These are phyloP conservation scores for Candida coquimbonensis DNA, from an alignment of 805 yeast genomes.

Conservation along the genomic window DNA sequence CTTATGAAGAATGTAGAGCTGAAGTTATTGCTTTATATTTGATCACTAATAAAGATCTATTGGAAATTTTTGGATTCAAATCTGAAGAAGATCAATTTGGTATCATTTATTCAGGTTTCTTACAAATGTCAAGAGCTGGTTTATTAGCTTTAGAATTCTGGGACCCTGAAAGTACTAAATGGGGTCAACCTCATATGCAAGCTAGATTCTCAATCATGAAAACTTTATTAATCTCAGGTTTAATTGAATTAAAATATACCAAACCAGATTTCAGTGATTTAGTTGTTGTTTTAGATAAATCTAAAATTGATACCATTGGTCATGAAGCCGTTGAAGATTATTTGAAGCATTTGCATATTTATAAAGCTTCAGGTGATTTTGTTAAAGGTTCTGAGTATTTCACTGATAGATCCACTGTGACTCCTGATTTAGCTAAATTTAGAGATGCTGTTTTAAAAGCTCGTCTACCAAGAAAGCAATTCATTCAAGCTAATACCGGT, in stretches of 20 bases:
- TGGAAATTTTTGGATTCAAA: constrained; percentile 66
- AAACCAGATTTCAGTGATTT: constrained; percentile 51
- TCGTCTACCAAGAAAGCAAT: constrained; percentile 78
- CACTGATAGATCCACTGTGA: constrained; percentile 60
- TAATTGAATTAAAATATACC: constrained; percentile 46
- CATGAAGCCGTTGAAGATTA: constrained; percentile 68
- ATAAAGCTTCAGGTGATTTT: constrained; percentile 71
- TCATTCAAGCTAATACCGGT: constrained; percentile 74
- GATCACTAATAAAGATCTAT: constrained; percentile 57
- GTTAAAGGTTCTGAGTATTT: constrained; percentile 58
- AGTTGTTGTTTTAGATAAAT: constrained; percentile 48
- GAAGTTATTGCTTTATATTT: constrained; percentile 83
- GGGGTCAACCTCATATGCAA: constrained; percentile 97
- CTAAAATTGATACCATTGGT: constrained; percentile 62
- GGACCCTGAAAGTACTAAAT: constrained; percentile 74
- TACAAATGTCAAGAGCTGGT: constrained; percentile 87
- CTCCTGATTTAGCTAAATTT: constrained; percentile 52
- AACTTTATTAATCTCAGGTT: constrained; percentile 57
- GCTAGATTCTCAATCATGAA: constrained; percentile 84
- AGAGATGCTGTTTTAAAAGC: constrained; percentile 63
- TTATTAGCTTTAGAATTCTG: constrained; percentile 75
- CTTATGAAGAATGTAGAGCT: constrained; percentile 91
- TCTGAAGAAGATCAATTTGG: constrained; percentile 53
- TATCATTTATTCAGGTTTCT: constrained; percentile 58
- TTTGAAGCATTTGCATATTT: constrained; percentile 66